Base-by-base conservation (phyloP, 371 early-diverging fungal species). In the Cokeromyces recurvatus region DNA sequence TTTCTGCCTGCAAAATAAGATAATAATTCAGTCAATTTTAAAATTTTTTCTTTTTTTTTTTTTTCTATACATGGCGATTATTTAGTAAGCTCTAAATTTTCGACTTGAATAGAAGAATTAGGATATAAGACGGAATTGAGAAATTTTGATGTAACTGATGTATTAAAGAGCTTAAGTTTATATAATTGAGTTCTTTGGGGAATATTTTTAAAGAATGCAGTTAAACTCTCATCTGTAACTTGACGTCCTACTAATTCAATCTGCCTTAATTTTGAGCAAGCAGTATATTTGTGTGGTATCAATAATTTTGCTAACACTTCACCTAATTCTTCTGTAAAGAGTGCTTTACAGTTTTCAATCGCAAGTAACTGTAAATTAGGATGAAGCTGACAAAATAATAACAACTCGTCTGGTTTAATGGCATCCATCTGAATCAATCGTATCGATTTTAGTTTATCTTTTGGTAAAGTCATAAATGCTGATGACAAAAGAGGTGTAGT, bases 371-470 rank as follows among this genome's bases (percentile, higher is more conserved):
- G 43, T 16, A 51, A n/a, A 23, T 31, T 20, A 14, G 43, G 19
- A 38, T 51, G 51, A 7, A 11, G 32, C 17, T 43, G n/a, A 22
- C 44, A 44, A 17, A 51, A 51, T 0, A n/a, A n/a, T 3, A 43
- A 21, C 15, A 51, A 36, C 17, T 44, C 38, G 4, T 43, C 21
- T 19, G 32, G 51, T 38, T 25, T 43, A 7, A 51, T 43, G 0
- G 44, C 43, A 25, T 51, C 44, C 51, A 51, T 51, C 25, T 51
- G 36, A 9, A 51, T 17, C 32, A 51, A 14, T 0, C 36, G 38
- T 14, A 51, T 31, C 0, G 44, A 38, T 7, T n/a, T 15, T 1
- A 51, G 23, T 14, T 9, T 36, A 10, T 29, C 20, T 8, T 3
- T 31, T 0, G 51, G 51, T 6, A 51, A 19, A 2, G 44, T 43